Evolutionary conservation across 2,329 filamentous ascomycete genomes (phyloP).

Genomic region (Alternaria angustiovoidea): DNA sequence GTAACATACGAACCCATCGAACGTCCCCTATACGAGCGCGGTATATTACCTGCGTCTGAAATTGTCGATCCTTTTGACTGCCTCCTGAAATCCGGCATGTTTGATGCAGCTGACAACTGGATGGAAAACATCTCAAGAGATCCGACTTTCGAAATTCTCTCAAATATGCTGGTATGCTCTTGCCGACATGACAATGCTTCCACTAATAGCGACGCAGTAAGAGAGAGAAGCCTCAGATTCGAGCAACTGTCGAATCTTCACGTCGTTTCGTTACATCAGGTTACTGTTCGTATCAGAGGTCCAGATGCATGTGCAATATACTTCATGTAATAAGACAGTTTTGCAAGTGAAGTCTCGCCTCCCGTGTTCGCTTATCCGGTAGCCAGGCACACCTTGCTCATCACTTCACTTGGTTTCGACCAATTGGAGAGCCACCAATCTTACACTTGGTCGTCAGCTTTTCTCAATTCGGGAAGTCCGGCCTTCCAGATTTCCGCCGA

Average conservation of each 20-base stretch:
- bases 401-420: constrained; percentile 6
- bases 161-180: neutral
- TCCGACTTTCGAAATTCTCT: neutral
- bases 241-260: neutral
- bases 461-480: constrained; percentile 18
- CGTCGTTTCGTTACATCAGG: constrained; percentile 7
- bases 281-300: constrained; percentile 9
- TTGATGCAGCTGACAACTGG: neutral
- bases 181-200: neutral
- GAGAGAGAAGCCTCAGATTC: too few relatives aligned
- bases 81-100: neutral
- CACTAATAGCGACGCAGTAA: neutral
- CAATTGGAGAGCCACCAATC: constrained; percentile 26
- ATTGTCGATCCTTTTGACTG: constrained; percentile 6
- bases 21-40: constrained; percentile 5
- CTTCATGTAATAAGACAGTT: constrained; percentile 24
- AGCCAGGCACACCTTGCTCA: constrained; percentile 15
- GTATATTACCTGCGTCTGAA: constrained; percentile 17
- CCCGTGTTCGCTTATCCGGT: constrained; percentile 24
- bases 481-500: neutral
- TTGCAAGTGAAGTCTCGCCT: constrained; percentile 16
- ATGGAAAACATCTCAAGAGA: neutral
- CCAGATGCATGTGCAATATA: constrained; percentile 36
- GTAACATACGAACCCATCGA: neutral
- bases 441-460: constrained; percentile 30